Evolutionary conservation across 139 green algal genomes (phyloP).

Genomic region (Coccomyxa sp.): DNA sequence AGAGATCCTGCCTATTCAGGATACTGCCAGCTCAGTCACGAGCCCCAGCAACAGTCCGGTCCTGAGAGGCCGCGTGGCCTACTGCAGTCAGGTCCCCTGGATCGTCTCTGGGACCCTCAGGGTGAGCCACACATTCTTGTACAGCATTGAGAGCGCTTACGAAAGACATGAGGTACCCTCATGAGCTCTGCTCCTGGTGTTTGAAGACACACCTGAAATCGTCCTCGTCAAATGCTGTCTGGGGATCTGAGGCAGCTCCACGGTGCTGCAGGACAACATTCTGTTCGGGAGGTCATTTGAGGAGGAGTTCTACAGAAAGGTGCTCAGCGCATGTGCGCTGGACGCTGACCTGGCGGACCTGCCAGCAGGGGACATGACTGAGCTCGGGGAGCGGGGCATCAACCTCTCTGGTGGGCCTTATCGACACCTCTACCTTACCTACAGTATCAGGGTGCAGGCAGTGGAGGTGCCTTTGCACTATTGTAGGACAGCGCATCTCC

Average conservation of each 20-base stretch:
- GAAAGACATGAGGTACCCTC: neutral
- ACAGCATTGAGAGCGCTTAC: neutral
- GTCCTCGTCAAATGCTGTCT: too few relatives aligned
- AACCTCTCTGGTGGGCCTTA: constrained; percentile 77
- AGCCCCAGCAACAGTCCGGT: neutral
- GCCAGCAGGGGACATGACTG: constrained; percentile 71
- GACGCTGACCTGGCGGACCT: constrained; percentile 64
- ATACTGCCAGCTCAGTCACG: neutral
- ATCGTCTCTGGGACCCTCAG: constrained; percentile 59
- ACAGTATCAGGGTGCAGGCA: too few relatives aligned
- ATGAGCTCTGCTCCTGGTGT: constrained; percentile 11
- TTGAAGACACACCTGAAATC: too few relatives aligned
- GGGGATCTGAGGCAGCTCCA: too few relatives aligned
- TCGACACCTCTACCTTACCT: too few relatives aligned
- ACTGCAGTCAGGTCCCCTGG: constrained; percentile 76
- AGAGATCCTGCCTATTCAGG: constrained; percentile 60
- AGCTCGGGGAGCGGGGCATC: constrained; percentile 86
- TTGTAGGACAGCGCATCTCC: too few relatives aligned
- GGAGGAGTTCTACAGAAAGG: constrained; percentile 40
- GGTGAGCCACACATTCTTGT: neutral
- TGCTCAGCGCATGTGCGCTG: constrained; percentile 62
- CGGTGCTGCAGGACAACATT: constrained; percentile 73
- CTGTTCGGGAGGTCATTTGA: constrained; percentile 62
- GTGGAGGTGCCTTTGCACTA: too few relatives aligned
- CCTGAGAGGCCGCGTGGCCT: constrained; percentile 59